Conservation (phyloP, 1,139 yeast species). For the Blastobotrys arbuscula region DNA sequence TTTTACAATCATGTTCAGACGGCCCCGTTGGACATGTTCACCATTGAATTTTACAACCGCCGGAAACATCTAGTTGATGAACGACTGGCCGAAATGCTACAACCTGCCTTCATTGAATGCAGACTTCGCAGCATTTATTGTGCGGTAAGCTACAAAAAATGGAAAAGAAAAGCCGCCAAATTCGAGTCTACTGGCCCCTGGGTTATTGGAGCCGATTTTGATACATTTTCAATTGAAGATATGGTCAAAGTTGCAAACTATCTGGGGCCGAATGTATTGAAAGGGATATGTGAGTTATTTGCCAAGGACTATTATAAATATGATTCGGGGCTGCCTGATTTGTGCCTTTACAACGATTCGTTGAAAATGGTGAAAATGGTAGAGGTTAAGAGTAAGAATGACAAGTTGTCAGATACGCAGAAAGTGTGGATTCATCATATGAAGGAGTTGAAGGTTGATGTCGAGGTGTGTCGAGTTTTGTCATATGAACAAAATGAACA, state of each 20-base stretch:
- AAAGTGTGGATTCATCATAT: conserved; percentile 36
- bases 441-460: conserved; percentile 27
- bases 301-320: conserved; percentile 29
- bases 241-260: conserved; percentile 28
- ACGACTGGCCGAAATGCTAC: conserved; percentile 16
- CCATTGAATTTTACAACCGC: conserved; percentile 20
- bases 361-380: conserved; percentile 25
- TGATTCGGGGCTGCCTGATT: conserved; percentile 36
- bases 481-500: conserved; percentile 13
- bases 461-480: conserved; percentile 34
- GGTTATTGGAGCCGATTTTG: conserved; percentile 12
- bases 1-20: conserved; percentile 35
- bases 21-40: conserved; percentile 31
- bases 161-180: conserved; percentile 4
- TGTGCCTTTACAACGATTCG: conserved; percentile 32
- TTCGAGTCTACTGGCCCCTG: conserved; percentile 10
- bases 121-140: conserved; percentile 8
- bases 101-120: conserved; percentile 8
- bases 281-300: conserved; percentile 27
- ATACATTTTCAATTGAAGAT: conserved; percentile 20
- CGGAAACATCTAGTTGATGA: conserved; percentile 21
- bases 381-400: conserved; percentile 38
- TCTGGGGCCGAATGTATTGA: conserved; percentile 25
- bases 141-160: conserved; percentile 9
- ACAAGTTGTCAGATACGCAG: conserved; percentile 36